Evolutionary conservation across 2,329 filamentous ascomycete genomes (phyloP), one percentile per base, ranked within the genome.

Genomic region (Alternaria infectoria): DNA sequence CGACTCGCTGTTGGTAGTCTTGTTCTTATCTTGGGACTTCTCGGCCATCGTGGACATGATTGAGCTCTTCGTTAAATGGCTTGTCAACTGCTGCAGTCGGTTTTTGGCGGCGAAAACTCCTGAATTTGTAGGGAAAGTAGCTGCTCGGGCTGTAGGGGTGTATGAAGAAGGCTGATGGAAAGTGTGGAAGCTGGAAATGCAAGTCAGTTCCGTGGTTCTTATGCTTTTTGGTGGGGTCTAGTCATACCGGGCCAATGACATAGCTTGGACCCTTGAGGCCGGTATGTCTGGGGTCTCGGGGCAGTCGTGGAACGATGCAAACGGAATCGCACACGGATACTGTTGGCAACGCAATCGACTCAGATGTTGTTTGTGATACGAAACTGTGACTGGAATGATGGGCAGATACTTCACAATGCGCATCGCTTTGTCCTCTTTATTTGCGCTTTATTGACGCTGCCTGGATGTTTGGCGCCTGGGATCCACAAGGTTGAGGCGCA

Each of bases 181-280:
- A 23, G 23, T 21, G n/a, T 46, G 26, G 50, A 57, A 62, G 62
- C 64, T 69, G 62, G 47, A 36, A 43, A 32, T 57, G 28, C 28
- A 60, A 45, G 61, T 64, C 32, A 64, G 55, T 61, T 25, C 43
- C 28, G 32, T 59, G 59, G 21, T 25, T 59, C 32, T 51, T 59
- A 61, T 59, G 25, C 15, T 32, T 36, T 2, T 50, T 52, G 43
- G 61, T 67, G 61, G 68, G 66, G 66, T 40, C 46, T 44, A 21
- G 19, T 51, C 54, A 19, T 64, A 65, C 61, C 51, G 17, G 32
- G 44, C 61, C 59, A 69, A 63, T 64, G 54, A 59, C 57, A 67
- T 64, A 15, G 19, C 26, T 8, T 23, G 28, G 30, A 21, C 25
- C n/a, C 43, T 26, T 56, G 43, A 61, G 54, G 59, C 30, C 32